These are phyloP conservation scores for Gastrolobium bilobum DNA, from an alignment of 306 rosid genomes.

Conservation along the genomic window DNA sequence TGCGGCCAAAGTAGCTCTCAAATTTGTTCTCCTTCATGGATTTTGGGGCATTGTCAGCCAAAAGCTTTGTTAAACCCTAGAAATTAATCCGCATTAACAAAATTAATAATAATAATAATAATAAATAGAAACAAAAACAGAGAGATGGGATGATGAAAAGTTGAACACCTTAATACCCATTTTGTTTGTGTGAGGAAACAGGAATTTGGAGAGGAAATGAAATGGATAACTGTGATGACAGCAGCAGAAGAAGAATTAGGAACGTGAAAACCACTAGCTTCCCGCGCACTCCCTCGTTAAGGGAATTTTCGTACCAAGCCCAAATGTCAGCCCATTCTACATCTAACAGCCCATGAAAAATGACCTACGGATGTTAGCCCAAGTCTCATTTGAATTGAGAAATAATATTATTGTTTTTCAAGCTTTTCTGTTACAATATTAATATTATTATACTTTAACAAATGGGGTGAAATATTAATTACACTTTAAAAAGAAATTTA, in stretches of 20 bases:
- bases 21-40: conserved; percentile 94
- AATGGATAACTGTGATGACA: not conserved
- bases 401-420: too few relatives aligned
- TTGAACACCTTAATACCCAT: conserved; percentile 85
- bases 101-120: not conserved
- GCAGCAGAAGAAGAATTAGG: conserved; percentile 13
- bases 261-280: conserved; percentile 41
- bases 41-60: conserved; percentile 96
- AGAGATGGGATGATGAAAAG: conserved; percentile 8
- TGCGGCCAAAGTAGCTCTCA: conserved; percentile 94
- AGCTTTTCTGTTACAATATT: too few relatives aligned
- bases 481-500: too few relatives aligned
- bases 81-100: not conserved
- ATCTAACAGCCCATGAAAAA: not conserved
- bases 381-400: not conserved
- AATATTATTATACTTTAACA: too few relatives aligned
- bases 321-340: not conserved
- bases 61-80: conserved; percentile 99
- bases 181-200: not conserved
- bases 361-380: not conserved
- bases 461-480: too few relatives aligned
- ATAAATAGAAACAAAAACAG: not conserved
- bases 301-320: not conserved
- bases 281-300: conserved; percentile 53
- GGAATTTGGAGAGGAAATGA: conserved; percentile 21